Percentiles rank a stretch among this genome's conserved stretches.
Conservation (phyloP, 2,329 filamentous ascomycete genomes). For the Intubia oerlemansii region DNA sequence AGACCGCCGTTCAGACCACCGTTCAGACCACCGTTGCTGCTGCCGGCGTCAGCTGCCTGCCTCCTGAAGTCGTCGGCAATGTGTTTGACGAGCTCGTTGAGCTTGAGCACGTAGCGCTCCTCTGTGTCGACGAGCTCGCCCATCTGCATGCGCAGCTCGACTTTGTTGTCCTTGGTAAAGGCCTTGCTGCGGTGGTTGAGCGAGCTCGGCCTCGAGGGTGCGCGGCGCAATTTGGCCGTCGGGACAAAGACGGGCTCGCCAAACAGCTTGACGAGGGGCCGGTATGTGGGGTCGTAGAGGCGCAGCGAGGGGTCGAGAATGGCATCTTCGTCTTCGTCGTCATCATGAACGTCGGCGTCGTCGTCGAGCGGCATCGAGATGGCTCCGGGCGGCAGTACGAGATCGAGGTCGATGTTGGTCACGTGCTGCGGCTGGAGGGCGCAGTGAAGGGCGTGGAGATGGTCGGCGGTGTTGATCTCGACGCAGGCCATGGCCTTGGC, state of each 20-base stretch:
- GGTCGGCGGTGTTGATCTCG: constrained; percentile 50
- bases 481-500: constrained; percentile 68
- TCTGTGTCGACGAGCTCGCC: constrained; percentile 83
- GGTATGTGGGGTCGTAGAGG: constrained; percentile 54
- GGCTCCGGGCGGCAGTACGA: constrained; percentile 61
- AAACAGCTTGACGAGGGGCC: constrained; percentile 53
- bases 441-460: constrained; percentile 50
- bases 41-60: constrained; percentile 44
- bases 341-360: constrained; percentile 18
- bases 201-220: constrained; percentile 68
- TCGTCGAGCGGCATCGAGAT: constrained; percentile 37
- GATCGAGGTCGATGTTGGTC: constrained; percentile 70
- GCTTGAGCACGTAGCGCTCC: constrained; percentile 75
- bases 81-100: constrained; percentile 62
- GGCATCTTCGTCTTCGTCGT: constrained; percentile 37
- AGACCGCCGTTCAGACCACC: too few relatives aligned
- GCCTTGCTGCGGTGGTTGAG: constrained; percentile 50
- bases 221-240: constrained; percentile 63
- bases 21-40: too few relatives aligned
- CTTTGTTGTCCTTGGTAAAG: constrained; percentile 64
- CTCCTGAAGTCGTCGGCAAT: constrained; percentile 65
- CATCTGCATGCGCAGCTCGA: constrained; percentile 71
- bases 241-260: constrained; percentile 75
- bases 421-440: constrained; percentile 65
- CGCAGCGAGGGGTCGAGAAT: constrained; percentile 39